phyloP scores from a whole-genome alignment of 805 yeast species.

The Starmerella potacharoeniae region DNA sequence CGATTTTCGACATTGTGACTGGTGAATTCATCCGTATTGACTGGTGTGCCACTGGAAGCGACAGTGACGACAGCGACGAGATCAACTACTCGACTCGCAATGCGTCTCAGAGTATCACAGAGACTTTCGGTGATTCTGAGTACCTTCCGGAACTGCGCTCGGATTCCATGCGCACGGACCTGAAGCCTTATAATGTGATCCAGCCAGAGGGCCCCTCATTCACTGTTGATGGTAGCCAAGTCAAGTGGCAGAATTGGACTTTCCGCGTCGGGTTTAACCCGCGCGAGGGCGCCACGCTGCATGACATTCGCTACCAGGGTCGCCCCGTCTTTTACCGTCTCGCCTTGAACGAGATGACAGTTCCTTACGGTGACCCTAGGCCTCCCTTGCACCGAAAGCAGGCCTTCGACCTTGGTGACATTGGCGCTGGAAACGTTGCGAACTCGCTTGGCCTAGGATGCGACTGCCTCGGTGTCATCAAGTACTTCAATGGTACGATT shows the following conservation, averaged over 20 bases:
- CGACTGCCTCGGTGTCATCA: conserved; percentile 71
- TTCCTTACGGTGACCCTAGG: conserved; percentile 76
- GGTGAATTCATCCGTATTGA: conserved; percentile 59
- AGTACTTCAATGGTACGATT: conserved; percentile 54
- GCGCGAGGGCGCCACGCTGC: conserved; percentile 69
- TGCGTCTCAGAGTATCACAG: conserved; percentile 41
- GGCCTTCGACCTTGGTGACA: conserved; percentile 75
- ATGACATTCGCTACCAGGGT: conserved; percentile 64
- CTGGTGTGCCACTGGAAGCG: conserved; percentile 59
- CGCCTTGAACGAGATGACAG: conserved; percentile 72
- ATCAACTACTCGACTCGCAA: conserved; percentile 48
- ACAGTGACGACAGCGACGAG: conserved; percentile 47
- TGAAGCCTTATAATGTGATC: conserved; percentile 65
- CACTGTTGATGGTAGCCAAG: conserved; percentile 45
- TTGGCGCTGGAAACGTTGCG: conserved; percentile 67
- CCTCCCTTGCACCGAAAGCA: conserved; percentile 76
- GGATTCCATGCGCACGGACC: conserved; percentile 46
- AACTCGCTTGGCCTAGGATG: conserved; percentile 62
- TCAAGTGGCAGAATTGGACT: conserved; percentile 77
- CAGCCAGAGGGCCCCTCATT: conserved; percentile 80
- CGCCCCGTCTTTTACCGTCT: conserved; percentile 65
- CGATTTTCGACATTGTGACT: conserved; percentile 55
- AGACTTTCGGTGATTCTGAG: conserved; percentile 45
- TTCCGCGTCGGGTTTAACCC: conserved; percentile 57
- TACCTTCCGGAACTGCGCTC: conserved; percentile 59